Conservation (phyloP, 164 flowering plant genomes). For the Magnolia kwangsiensis region DNA sequence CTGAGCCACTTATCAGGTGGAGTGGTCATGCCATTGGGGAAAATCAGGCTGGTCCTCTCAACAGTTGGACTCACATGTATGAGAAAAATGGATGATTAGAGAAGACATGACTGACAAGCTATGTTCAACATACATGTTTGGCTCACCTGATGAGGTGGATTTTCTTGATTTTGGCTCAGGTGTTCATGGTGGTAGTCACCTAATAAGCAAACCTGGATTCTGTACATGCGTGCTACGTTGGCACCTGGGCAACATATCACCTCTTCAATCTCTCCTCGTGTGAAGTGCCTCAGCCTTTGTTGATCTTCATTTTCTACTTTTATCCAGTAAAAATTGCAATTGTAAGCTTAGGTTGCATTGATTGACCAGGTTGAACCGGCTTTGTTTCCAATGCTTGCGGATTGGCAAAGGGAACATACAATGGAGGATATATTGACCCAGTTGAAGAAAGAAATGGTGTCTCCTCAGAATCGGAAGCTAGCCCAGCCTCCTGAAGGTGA, state of each 20-base stretch:
- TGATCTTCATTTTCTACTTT: neutral
- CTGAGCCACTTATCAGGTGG: neutral
- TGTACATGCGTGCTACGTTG: neutral
- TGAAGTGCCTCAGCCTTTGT: too few species aligned
- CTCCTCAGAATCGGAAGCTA: conserved; percentile 73
- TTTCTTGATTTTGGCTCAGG: too few species aligned
- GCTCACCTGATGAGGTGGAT: too few species aligned
- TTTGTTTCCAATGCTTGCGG: conserved; percentile 64
- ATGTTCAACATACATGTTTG: neutral
- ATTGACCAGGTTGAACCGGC: conserved; percentile 64
- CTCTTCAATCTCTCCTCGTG: neutral
- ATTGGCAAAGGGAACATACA: conserved; percentile 67
- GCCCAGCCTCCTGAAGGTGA: conserved; percentile 77
- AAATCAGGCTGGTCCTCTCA: neutral
- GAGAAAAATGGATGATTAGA: neutral
- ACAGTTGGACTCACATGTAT: neutral
- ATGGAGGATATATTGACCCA: conserved; percentile 77
- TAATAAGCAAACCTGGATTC: neutral
- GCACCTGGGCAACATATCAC: neutral
- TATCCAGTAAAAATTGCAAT: neutral
- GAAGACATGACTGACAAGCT: neutral
- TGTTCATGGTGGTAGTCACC: neutral
- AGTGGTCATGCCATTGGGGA: neutral
- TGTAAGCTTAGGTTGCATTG: conserved; percentile 1
- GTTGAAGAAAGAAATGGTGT: conserved; percentile 74